Evolutionary conservation across 129 eudicot species (phyloP).

Genomic region (Flaveria sonorensis): DNA sequence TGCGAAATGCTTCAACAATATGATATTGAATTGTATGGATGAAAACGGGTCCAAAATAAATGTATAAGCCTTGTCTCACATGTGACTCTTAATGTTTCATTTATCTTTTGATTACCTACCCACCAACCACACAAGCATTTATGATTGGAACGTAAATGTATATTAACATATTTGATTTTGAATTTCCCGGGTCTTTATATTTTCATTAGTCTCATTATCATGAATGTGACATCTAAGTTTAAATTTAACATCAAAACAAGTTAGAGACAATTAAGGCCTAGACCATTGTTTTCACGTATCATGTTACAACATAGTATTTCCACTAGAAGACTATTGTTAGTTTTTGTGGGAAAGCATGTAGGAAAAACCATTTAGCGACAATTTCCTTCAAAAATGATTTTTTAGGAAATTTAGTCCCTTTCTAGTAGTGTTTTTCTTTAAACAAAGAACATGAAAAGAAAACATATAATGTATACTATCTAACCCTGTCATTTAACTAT

Average conservation of each 20-base stretch:
- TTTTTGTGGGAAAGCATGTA: no score
- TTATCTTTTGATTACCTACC: slow-evolving; percentile 32
- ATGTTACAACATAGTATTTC: not conserved
- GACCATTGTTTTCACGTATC: no score
- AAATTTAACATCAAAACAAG: not conserved
- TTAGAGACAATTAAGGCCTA: not conserved
- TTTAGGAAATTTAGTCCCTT: no score
- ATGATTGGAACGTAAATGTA: not conserved
- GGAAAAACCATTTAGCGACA: no score
- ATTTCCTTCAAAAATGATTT: no score
- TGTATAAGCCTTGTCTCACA: slow-evolving; percentile 35
- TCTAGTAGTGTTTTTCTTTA: no score
- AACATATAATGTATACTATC: no score
- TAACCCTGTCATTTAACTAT: no score
- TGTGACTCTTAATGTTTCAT: slow-evolving; percentile 33
- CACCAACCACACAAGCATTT: slow-evolving; percentile 13
- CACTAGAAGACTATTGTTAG: no score
- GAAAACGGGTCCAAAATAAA: slow-evolving; percentile 38
- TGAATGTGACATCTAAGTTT: not conserved
- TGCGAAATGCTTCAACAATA: not conserved
- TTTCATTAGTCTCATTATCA: no score
- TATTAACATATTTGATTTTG: no score
- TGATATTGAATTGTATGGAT: slow-evolving; percentile 21
- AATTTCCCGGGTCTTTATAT: not conserved
- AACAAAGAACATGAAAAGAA: no score